A percentile compares a stretch with the other conserved stretches of the same genome.
Conservation (phyloP, 768 basidiomycete genomes). For the Rossbeevera mucosa region DNA sequence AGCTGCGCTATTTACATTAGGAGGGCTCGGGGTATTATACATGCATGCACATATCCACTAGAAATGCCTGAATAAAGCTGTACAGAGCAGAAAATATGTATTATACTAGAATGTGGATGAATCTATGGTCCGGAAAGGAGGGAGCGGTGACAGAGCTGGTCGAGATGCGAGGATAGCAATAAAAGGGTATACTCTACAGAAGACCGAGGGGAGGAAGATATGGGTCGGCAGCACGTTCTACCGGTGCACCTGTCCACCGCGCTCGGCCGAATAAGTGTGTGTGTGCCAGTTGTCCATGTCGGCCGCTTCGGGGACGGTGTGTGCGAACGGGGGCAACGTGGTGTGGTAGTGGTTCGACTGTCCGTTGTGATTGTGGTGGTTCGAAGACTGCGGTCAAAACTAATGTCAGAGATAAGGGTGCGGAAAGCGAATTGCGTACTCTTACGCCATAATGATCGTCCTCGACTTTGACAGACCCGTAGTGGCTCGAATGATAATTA, state of each 20-base stretch:
- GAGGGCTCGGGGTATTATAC: constrained; percentile 30
- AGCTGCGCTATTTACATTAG: constrained; percentile 31
- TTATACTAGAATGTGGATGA: constrained; percentile 30
- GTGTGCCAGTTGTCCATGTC: constrained; percentile 59
- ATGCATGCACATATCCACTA: constrained; percentile 39
- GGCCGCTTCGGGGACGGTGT: constrained; percentile 34
- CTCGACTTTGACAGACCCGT: constrained; percentile 60
- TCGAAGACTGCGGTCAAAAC: constrained; percentile 21
- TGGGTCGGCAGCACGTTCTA: constrained; percentile 27
- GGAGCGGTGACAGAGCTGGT: constrained; percentile 8
- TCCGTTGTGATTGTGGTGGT: constrained; percentile 32
- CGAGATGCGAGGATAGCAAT: constrained; percentile 29
- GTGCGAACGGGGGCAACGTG: constrained; percentile 46
- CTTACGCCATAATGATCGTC: constrained; percentile 58
- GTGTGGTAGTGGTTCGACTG: constrained; percentile 39
- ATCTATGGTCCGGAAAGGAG: constrained; percentile 22
- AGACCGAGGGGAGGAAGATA: background rate
- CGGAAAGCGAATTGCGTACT: constrained; percentile 6
- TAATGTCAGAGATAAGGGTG: background rate
- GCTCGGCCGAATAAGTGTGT: constrained; percentile 54
- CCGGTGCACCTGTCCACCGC: constrained; percentile 54
- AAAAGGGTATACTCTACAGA: constrained; percentile 36
- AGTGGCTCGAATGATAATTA: constrained; percentile 45
- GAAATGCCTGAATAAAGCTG: constrained; percentile 32
- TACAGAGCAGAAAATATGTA: constrained; percentile 33